Conservation (phyloP, 331 rosid species). For the Spiraea crenata region DNA sequence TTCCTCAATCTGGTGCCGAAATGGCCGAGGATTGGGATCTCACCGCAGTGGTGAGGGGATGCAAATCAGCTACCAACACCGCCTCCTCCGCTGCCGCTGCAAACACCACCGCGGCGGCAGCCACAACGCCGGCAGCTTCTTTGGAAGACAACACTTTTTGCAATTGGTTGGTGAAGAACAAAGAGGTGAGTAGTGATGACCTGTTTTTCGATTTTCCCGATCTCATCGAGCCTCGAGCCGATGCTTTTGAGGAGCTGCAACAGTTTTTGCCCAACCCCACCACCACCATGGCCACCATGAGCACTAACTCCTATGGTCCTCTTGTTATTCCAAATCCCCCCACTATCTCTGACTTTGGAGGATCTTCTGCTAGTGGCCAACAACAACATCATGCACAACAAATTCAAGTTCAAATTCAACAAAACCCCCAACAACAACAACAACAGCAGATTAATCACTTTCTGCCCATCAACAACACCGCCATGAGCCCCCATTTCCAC, state of each 20-base stretch:
- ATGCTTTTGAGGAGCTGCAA: conserved; percentile 49
- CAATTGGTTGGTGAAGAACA: conserved; percentile 23
- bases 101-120: background rate
- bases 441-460: conserved; percentile 3
- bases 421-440: background rate
- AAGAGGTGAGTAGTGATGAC: conserved; percentile 26
- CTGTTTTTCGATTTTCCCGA: conserved; percentile 36
- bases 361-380: conserved; percentile 23
- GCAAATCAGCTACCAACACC: conserved; percentile 35
- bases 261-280: conserved; percentile 42
- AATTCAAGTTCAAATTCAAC: background rate
- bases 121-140: background rate
- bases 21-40: conserved; percentile 86
- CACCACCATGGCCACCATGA: conserved; percentile 13
- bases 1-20: background rate
- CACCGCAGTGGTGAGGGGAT: conserved; percentile 68
- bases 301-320: conserved; percentile 2
- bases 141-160: conserved; percentile 19
- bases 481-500: conserved; percentile 23
- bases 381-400: conserved; percentile 7
- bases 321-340: conserved; percentile 24
- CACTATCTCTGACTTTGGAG: conserved; percentile 23
- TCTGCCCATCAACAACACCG: conserved; percentile 11
- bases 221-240: conserved; percentile 28
- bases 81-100: background rate